Base-by-base conservation (phyloP, 1,284 basidiomycete genomes). In the Agaricales sp. region DNA sequence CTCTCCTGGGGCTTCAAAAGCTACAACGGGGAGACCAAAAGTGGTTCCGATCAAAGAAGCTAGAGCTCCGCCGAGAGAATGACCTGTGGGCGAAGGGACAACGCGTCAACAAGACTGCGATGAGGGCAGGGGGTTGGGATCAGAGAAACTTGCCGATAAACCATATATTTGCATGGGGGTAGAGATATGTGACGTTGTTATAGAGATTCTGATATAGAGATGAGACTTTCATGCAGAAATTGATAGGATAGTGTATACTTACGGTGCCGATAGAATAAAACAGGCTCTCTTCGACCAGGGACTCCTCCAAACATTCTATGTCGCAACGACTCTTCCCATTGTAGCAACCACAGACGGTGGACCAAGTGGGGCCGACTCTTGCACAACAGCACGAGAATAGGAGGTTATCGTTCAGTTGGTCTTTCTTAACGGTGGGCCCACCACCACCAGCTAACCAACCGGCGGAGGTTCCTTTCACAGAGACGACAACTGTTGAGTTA, bases 381-480 rank as follows among this genome's bases (percentile, higher is more conserved):
- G 94, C 95, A 60, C 96, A 99, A 65, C 96, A 99, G 69, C 96
- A 99, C 0, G 93, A 97, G 67, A 97, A 98, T 19, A 98, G 69
- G 55, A 96, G 68, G 60, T 99, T 99, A 67, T 99, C 96, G 61
- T 99, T 99, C 59, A 86, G 83, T 70, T 95, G 97, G 69, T 99
- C 95, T 61, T 89, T 86, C 64, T 84, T 88, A 53, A 87, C 87
- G 1, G 92, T 90, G 19, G 92, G 88, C 1, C 92, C 92, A 26
- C 49, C 22, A 11, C 39, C 39, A 16, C 39, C 48, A 16, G 20
- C 43, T 13, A 50, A 13, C 21, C 43, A 46, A 0, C 75, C 75
- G 11, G 73, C 44, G 11, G 21, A 92, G 0, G 96, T 99, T 24
- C 95, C 96, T 65, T 99, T 99, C 67, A 99, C 90, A 21, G 92